Evolutionary conservation across 768 basidiomycete species (phyloP).

Genomic region (Lactarius psammicola): DNA sequence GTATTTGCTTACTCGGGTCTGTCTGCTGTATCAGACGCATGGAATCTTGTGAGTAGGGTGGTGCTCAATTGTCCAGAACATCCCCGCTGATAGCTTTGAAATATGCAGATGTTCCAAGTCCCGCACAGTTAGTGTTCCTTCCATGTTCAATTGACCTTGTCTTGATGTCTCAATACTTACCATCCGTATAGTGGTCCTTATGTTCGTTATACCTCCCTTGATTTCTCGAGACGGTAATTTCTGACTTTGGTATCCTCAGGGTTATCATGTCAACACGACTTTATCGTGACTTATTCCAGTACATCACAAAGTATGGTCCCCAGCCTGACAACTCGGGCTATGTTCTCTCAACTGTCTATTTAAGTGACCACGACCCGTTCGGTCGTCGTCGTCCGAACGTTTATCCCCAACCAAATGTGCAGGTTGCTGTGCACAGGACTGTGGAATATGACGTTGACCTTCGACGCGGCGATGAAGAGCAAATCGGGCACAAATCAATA

Average conservation of each 20-base stretch:
- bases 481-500: background rate
- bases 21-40: slow-evolving; percentile 16
- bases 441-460: slow-evolving; percentile 24
- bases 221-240: background rate
- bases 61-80: background rate
- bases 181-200: slow-evolving; percentile 24
- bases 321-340: slow-evolving; percentile 11
- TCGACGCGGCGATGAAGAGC: slow-evolving; percentile 17
- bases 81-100: slow-evolving; percentile 2
- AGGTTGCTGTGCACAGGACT: slow-evolving; percentile 22
- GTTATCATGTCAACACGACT: slow-evolving; percentile 26
- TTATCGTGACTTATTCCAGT: slow-evolving; percentile 27
- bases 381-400: slow-evolving; percentile 25
- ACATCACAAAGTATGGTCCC: slow-evolving; percentile 25
- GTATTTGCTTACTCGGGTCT: background rate
- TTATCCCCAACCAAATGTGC: slow-evolving; percentile 14
- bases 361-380: slow-evolving; percentile 24
- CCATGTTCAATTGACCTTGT: background rate
- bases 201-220: slow-evolving; percentile 11
- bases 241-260: slow-evolving; percentile 12
- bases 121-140: slow-evolving; percentile 25
- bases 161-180: background rate
- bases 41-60: slow-evolving; percentile 22
- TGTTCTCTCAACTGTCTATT: slow-evolving; percentile 19
- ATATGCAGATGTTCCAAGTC: slow-evolving; percentile 28